Percentiles rank a stretch among this genome's conserved stretches.
These are phyloP conservation scores for Dissoconium aciculare DNA, from an alignment of 2,329 filamentous ascomycete genomes.

Conservation along the genomic window DNA sequence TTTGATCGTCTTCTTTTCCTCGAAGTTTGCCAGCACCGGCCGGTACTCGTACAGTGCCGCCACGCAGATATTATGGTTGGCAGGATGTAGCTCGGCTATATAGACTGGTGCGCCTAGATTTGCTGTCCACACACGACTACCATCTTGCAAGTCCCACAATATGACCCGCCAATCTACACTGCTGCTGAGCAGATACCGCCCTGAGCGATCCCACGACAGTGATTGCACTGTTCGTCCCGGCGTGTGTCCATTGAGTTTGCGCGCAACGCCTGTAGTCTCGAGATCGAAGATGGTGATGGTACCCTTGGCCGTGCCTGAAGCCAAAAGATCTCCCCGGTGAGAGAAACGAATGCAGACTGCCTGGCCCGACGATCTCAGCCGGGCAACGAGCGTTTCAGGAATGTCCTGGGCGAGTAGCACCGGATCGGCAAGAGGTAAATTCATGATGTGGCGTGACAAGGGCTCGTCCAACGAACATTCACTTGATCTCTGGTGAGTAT, in stretches of 20 bases:
- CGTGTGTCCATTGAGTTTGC: constrained; percentile 85
- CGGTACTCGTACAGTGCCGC: constrained; percentile 89
- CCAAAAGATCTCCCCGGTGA: constrained; percentile 83
- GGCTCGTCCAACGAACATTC: constrained; percentile 5
- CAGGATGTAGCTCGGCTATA: constrained; percentile 86
- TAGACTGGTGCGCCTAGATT: constrained; percentile 89
- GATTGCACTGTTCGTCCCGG: constrained; percentile 67
- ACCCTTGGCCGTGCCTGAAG: constrained; percentile 79
- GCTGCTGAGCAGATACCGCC: constrained; percentile 77
- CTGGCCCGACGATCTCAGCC: constrained; percentile 55
- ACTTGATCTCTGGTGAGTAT: too few relatives aligned
- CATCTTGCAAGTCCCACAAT: constrained; percentile 76
- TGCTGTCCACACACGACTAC: constrained; percentile 61
- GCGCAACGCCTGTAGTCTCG: constrained; percentile 90
- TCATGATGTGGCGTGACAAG: constrained; percentile 35
- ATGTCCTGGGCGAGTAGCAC: constrained; percentile 67
- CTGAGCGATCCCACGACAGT: constrained; percentile 85
- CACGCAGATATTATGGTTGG: constrained; percentile 73
- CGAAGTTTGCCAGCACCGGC: constrained; percentile 64
- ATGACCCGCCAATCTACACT: constrained; percentile 96
- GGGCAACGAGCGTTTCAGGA: constrained; percentile 76
- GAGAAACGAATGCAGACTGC: constrained; percentile 69
- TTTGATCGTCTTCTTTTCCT: constrained; percentile 43
- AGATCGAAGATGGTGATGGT: constrained; percentile 93
- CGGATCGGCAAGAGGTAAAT: constrained; percentile 56